Percentiles rank a stretch among this genome's conserved stretches.
Evolutionary conservation across 2,329 filamentous ascomycete genomes (phyloP).

Genomic region (Xylariales sp.): DNA sequence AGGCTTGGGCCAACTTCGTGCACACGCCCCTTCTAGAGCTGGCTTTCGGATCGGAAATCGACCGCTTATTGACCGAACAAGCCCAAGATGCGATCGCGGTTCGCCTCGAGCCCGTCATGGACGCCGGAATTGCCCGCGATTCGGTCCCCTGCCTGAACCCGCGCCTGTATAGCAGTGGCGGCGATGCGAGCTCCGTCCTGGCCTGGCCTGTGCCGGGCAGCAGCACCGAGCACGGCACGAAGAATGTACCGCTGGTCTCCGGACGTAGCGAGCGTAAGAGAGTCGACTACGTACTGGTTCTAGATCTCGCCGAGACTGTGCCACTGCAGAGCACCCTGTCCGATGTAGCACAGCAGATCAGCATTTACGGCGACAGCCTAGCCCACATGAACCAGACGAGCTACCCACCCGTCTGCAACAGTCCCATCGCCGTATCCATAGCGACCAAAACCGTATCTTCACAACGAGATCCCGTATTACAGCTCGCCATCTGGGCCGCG

Average conservation of each 20-base stretch:
- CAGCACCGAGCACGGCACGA: not conserved
- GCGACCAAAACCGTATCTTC: conserved; percentile 2
- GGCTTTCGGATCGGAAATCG: not conserved
- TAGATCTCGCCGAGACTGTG: not conserved
- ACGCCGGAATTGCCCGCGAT: not conserved
- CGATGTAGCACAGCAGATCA: not conserved
- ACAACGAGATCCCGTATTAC: conserved; percentile 5
- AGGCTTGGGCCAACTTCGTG: conserved; percentile 6
- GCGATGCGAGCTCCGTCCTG: conserved; percentile 1
- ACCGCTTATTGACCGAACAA: not conserved
- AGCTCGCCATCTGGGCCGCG: conserved; percentile 4
- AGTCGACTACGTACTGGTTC: conserved; percentile 12
- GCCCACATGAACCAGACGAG: conserved; percentile 16
- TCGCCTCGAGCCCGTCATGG: not conserved
- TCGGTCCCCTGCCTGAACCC: not conserved
- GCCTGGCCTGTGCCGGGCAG: conserved; percentile 1
- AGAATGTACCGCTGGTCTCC: not conserved
- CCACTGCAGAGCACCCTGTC: not conserved
- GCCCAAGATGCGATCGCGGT: too few species aligned
- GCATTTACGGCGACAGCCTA: too few species aligned
- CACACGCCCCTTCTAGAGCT: conserved; percentile 17
- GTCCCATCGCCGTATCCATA: conserved; percentile 17
- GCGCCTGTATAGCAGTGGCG: not conserved
- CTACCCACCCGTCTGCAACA: conserved; percentile 11
- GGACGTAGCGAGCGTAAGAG: conserved; percentile 1